Base-by-base conservation (phyloP, 2,329 filamentous ascomycete species). In the Nakataea oryzae region DNA sequence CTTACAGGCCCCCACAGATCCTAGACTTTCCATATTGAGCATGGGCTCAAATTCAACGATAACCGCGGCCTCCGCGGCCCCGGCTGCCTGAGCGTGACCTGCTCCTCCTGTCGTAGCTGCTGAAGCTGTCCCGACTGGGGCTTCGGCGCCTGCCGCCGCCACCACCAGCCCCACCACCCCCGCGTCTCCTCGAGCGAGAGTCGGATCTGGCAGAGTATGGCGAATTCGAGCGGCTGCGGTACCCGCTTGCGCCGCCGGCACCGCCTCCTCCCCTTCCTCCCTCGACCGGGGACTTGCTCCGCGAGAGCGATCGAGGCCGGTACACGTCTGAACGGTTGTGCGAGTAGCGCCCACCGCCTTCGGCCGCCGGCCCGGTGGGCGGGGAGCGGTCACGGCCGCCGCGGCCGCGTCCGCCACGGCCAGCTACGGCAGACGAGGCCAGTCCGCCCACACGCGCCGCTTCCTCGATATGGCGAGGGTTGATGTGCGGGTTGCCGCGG, bases 291-390 rank as follows among this genome's bases (percentile, higher is more conserved):
- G 76, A 77, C 29, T 78, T 72, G 47, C 79, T 79, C 62, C 80
- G 75, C 11, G 84, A 85, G 8, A 77, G 69, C 0, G 84, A 84
- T 29, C 79, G 78, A n/a, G 86, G 86, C 7, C 86, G 80, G 70
- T 88, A 90, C 30, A 80, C 81, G 67, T 87, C 83, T 59, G 79
- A 76, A 64, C 79, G 54, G 29, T 60, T 54, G 41, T 29, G 41
- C 21, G 41, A 47, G 41, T 47, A 26, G 27, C 59, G 41, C 26
- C 41, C 59, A 3, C 59, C 68, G 56, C 69, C 21, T 47, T 47
- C 41, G 9, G 41, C 41, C 21, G 41, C 41, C 41, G 41, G 17
- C 65, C 65, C 9, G 64, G 65, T 60, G 67, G 66, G 54, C 71
- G 69, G 59, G 73, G 73, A 8, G 73, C 57, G 68, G 68, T 55